These are phyloP conservation scores for Sphagnum tenellum DNA, from an alignment of 225 moss, liverwort and hornwort species.

Conservation along the genomic window DNA sequence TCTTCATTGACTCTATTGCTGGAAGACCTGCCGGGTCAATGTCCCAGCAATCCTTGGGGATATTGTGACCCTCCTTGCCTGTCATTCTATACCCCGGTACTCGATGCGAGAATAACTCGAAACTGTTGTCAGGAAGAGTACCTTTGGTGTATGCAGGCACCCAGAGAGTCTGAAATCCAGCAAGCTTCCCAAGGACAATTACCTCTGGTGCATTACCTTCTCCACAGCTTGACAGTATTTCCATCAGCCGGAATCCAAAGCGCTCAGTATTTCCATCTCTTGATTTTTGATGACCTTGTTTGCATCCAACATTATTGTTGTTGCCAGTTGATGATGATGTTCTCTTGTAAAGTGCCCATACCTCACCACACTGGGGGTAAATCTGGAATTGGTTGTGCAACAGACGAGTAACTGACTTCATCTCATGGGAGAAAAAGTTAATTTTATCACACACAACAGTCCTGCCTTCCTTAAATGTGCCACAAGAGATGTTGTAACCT, in stretches of 20 bases:
- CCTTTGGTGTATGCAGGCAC: not conserved
- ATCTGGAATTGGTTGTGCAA: slow-evolving; percentile 6
- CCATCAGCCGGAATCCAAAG: slow-evolving; percentile 10
- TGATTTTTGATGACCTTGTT: not conserved
- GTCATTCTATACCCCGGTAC: slow-evolving; percentile 21
- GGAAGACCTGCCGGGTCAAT: slow-evolving; percentile 30
- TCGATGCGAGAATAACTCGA: slow-evolving; percentile 21
- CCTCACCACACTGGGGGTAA: slow-evolving; percentile 21
- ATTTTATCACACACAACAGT: slow-evolving; percentile 9
- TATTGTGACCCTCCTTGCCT: slow-evolving; percentile 6
- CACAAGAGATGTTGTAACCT: slow-evolving; percentile 13
- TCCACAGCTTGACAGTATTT: slow-evolving; percentile 11
- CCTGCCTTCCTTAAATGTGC: slow-evolving; percentile 13
- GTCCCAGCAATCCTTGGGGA: slow-evolving; percentile 15
- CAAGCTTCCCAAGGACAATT: slow-evolving; percentile 10
- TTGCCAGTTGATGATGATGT: not conserved
- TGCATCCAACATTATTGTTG: not conserved
- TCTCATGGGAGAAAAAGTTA: slow-evolving; percentile 29
- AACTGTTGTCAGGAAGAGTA: not conserved
- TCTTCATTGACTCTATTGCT: too few relatives aligned
- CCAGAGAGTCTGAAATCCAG: slow-evolving; percentile 19
- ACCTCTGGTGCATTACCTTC: slow-evolving; percentile 3
- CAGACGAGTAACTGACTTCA: slow-evolving; percentile 4
- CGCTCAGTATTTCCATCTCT: not conserved
- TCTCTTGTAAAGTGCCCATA: slow-evolving; percentile 16